Evolutionary conservation across 331 rosid genomes (phyloP).

Genomic region (Spiraea crenata): DNA sequence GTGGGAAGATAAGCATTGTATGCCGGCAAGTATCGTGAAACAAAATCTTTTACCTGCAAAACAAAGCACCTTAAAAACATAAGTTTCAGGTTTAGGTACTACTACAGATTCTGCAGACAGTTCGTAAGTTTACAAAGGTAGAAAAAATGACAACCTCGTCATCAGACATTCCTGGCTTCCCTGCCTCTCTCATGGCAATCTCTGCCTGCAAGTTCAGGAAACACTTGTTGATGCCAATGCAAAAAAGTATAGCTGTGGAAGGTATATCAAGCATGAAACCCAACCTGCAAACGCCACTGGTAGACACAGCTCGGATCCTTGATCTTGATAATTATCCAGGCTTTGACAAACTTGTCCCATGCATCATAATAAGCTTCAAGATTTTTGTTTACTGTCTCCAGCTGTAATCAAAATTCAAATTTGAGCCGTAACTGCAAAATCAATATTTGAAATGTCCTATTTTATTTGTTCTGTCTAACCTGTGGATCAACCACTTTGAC

Average conservation of each 20-base stretch:
- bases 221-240: background rate
- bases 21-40: constrained; percentile 89
- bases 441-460: background rate
- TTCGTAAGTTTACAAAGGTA: constrained; percentile 3
- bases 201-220: constrained; percentile 66
- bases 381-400: constrained; percentile 69
- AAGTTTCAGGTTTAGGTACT: constrained; percentile 4
- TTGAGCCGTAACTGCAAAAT: constrained; percentile 8
- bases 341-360: constrained; percentile 78
- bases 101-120: background rate
- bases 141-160: constrained; percentile 60
- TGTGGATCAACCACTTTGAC: constrained; percentile 76
- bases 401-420: constrained; percentile 37
- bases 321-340: constrained; percentile 90
- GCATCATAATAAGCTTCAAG: constrained; percentile 82
- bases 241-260: background rate
- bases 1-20: constrained; percentile 92
- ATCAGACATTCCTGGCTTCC: constrained; percentile 89
- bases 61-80: constrained; percentile 1
- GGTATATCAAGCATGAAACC: background rate
- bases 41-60: constrained; percentile 80
- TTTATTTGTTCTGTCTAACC: constrained; percentile 39
- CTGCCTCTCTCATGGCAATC: constrained; percentile 96
- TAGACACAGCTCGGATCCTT: constrained; percentile 75
- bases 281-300: constrained; percentile 89